Base-by-base conservation (phyloP, 164 flowering plant genomes). In the Liriodendron chinense region DNA sequence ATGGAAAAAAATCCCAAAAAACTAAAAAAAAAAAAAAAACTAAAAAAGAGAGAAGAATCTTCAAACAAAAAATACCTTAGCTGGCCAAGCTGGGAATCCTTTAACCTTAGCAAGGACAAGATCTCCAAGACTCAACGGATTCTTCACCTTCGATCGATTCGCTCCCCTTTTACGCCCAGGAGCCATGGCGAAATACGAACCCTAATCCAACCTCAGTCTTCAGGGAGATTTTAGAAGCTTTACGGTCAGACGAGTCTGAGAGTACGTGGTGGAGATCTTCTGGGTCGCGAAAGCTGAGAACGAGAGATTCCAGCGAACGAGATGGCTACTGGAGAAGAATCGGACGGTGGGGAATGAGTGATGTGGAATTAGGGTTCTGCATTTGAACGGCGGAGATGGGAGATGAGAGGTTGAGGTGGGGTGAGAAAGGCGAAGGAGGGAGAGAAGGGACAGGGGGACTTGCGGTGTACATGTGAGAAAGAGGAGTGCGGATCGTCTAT, bases 51-150 rank as follows among this genome's bases (percentile, higher is more conserved):
- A 56, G n/a, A 13, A 20, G n/a, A 8, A 53, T 10, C 18, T 53
- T 10, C 12, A 53, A 53, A 53, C n/a, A 53, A 67, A 69, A 16
- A 74, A 65, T n/a, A 93, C 99, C 97, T 91, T 93, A 9, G 99
- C 98, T 62, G 99, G 98, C 98, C 99, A 94, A 34, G 89, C 79
- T 25, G 97, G 99, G 71, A 86, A 90, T 21, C 99, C 99, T 85
- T 96, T 94, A 78, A 94, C 99, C 81, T 96, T 96, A 74, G 98
- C 99, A 7, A 96, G 96, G 20, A 96, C 99, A n/a, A 96, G 96
- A 94, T 96, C 99, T 50, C 99, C 99, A 70, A 96, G 72, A 68
- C 89, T 82, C 84, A 92, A 84, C 80, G 87, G 82, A 61, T 78
- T 75, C 81, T 83, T 86, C 13, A 77, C 75, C 76, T 85, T 88